These are phyloP conservation scores for Penicillium sp. DNA, from an alignment of 2,329 filamentous ascomycete species.

Conservation along the genomic window DNA sequence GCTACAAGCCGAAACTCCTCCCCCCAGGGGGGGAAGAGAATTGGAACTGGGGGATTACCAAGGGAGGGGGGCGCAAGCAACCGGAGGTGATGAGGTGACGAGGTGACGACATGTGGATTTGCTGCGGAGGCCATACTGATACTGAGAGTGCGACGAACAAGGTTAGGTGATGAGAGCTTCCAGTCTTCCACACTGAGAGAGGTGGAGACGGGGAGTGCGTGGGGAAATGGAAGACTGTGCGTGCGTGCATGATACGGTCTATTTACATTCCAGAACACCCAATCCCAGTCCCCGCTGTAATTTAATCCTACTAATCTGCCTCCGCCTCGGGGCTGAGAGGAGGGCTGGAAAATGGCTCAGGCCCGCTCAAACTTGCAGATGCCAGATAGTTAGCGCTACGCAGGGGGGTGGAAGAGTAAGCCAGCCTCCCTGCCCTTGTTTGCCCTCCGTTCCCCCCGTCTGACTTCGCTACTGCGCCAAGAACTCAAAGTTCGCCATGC, in stretches of 20 bases:
- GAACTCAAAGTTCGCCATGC: slow-evolving; percentile 45
- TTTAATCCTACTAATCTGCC: not conserved
- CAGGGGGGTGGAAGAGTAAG: not conserved
- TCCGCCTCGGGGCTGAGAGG: not conserved
- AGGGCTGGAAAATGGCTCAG: slow-evolving; percentile 7
- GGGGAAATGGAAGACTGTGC: slow-evolving; percentile 10
- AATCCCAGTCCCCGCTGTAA: not conserved
- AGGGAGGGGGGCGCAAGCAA: slow-evolving; percentile 17
- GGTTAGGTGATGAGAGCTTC: slow-evolving; percentile 15
- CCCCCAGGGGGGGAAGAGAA: slow-evolving; percentile 7
- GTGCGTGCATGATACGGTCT: slow-evolving; percentile 16
- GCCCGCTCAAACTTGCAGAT: not conserved
- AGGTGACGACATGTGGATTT: slow-evolving; percentile 21
- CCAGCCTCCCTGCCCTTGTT: not conserved
- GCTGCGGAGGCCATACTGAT: not conserved
- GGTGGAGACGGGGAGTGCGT: slow-evolving; percentile 19
- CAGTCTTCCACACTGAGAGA: not conserved
- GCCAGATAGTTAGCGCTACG: not conserved
- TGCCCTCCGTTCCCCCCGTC: not conserved
- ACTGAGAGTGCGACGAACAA: not conserved
- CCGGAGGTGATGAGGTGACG: slow-evolving; percentile 20
- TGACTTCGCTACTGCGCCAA: slow-evolving; percentile 31
- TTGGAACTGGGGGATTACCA: slow-evolving; percentile 2
- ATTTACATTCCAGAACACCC: slow-evolving; percentile 18
- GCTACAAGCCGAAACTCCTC: slow-evolving; percentile 10